Conservation (phyloP, 257 asterid genomes). For the Solanum rostratum region DNA sequence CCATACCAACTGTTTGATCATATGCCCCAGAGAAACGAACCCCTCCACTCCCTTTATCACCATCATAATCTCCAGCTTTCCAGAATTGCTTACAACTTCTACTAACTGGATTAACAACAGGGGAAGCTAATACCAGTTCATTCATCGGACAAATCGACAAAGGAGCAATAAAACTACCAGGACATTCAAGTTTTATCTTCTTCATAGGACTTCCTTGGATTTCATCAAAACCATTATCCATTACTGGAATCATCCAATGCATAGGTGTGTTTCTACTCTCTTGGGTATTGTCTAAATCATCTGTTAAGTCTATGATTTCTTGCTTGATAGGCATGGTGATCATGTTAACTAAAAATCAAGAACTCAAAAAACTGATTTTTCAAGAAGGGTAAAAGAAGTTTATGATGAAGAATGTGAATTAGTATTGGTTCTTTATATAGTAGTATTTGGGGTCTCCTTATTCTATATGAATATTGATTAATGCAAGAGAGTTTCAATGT, state of each 20-base stretch:
- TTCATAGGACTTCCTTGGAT: neutral
- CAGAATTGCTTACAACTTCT: neutral
- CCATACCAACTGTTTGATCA: conserved; percentile 38
- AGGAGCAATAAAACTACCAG: neutral
- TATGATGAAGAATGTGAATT: neutral
- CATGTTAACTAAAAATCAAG: neutral
- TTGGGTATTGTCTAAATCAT: neutral
- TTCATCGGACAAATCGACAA: neutral
- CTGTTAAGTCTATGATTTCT: neutral
- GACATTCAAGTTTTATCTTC: neutral
- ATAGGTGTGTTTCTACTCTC: neutral
- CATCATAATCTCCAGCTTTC: conserved; percentile 1
- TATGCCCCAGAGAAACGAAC: neutral
- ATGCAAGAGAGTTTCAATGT: neutral
- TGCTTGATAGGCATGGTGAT: neutral
- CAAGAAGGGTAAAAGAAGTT: neutral
- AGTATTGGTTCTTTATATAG: neutral
- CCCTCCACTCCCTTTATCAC: neutral
- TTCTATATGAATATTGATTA: neutral
- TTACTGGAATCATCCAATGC: neutral
- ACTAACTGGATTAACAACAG: conserved; percentile 20
- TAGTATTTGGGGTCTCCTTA: neutral
- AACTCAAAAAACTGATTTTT: neutral
- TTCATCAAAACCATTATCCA: neutral
- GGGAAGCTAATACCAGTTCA: conserved; percentile 4